Percentiles rank a stretch among this genome's conserved stretches.
These are phyloP conservation scores for Trypanosoma avium DNA, from an alignment of 208 protist genomes.

Conservation along the genomic window DNA sequence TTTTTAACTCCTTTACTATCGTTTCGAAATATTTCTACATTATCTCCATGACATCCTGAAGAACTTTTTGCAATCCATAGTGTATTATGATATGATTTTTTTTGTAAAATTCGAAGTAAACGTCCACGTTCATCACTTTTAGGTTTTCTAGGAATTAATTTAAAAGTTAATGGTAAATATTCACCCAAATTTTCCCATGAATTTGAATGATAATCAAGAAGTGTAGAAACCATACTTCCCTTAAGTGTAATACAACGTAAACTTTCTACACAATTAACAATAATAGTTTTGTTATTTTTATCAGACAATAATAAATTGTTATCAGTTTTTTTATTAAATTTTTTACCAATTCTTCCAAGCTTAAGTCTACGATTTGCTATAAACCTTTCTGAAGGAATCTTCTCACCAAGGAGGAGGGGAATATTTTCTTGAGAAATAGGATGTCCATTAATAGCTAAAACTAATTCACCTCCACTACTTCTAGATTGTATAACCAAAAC, in stretches of 20 bases:
- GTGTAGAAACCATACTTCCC: constrained; percentile 73
- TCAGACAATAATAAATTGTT: background rate
- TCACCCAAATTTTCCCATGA: constrained; percentile 50
- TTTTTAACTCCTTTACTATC: constrained; percentile 39
- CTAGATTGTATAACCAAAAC: constrained; percentile 24
- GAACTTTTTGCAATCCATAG: constrained; percentile 86
- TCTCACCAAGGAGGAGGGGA: constrained; percentile 68
- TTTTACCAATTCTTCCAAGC: background rate
- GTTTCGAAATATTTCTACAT: constrained; percentile 73
- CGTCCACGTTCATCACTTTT: constrained; percentile 46
- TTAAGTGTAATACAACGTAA: constrained; percentile 77
- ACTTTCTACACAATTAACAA: constrained; percentile 73
- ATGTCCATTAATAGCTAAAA: constrained; percentile 32
- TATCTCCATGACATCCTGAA: constrained; percentile 71
- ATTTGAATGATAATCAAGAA: constrained; percentile 59
- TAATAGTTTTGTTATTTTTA: constrained; percentile 28
- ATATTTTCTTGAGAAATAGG: constrained; percentile 41
- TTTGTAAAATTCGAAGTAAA: constrained; percentile 33
- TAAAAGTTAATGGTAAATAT: constrained; percentile 71
- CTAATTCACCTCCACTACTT: constrained; percentile 28
- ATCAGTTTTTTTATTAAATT: background rate
- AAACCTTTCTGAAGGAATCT: constrained; percentile 56
- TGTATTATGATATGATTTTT: constrained; percentile 1
- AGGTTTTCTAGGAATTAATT: constrained; percentile 45
- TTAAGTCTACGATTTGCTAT: constrained; percentile 38